These are phyloP conservation scores for Pseudogymnoascus sp. DNA, from an alignment of 2,329 filamentous ascomycete genomes.

Conservation along the genomic window DNA sequence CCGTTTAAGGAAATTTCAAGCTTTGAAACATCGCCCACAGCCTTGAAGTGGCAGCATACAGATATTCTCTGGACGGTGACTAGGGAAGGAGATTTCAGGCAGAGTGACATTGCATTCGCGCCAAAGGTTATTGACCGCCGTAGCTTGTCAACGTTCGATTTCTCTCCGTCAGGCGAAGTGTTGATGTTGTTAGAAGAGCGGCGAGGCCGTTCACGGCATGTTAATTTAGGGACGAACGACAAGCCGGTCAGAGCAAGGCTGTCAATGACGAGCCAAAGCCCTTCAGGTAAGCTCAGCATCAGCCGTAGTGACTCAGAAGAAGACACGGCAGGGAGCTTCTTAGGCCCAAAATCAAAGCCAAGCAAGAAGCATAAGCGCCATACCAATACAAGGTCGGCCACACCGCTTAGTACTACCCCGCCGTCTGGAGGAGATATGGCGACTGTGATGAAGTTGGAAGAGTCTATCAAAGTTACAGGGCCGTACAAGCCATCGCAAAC, in stretches of 20 bases:
- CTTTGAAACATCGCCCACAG: constrained; percentile 52
- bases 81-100: constrained; percentile 54
- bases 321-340: constrained; percentile 55
- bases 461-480: constrained; percentile 52
- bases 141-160: constrained; percentile 54
- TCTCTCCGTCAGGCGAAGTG: constrained; percentile 54
- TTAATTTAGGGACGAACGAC: constrained; percentile 13
- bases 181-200: constrained; percentile 59
- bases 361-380: constrained; percentile 38
- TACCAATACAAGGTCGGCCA: constrained; percentile 38
- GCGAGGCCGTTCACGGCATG: constrained; percentile 38
- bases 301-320: constrained; percentile 61
- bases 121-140: constrained; percentile 58
- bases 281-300: constrained; percentile 45
- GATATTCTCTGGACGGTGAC: constrained; percentile 63
- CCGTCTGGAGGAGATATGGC: constrained; percentile 37
- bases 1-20: constrained; percentile 60
- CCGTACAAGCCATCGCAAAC: constrained; percentile 54
- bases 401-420: constrained; percentile 49
- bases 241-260: background rate
- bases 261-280: constrained; percentile 33
- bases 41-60: constrained; percentile 57
- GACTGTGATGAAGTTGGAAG: constrained; percentile 47
- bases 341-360: constrained; percentile 40
- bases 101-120: constrained; percentile 60